Conservation (phyloP, 1,284 basidiomycete species). For the Apiotrichum montevideense region DNA sequence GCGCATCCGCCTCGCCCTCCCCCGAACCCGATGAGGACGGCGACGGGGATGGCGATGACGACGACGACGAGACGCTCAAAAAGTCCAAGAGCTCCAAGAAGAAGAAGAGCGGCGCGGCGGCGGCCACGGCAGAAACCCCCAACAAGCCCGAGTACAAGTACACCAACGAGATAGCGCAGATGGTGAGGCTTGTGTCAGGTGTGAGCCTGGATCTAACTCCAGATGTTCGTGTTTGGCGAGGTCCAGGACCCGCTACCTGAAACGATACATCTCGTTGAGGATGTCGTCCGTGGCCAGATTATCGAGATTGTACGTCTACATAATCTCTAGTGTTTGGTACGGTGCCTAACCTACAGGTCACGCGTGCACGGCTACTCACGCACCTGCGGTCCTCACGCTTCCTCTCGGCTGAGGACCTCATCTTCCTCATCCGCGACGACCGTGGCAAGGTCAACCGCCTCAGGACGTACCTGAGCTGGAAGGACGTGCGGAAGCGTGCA, state of each 20-base stretch:
- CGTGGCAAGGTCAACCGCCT: constrained; percentile 89
- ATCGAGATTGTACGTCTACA: constrained; percentile 72
- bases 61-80: constrained; percentile 4
- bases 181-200: constrained; percentile 50
- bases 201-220: neutral
- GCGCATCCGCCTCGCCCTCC: constrained; percentile 21
- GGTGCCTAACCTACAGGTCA: constrained; percentile 55
- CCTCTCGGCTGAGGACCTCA: constrained; percentile 86
- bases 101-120: constrained; percentile 14
- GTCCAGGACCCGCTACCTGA: constrained; percentile 82
- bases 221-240: constrained; percentile 98
- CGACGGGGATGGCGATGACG: neutral
- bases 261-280: constrained; percentile 86
- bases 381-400: constrained; percentile 75
- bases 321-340: no score
- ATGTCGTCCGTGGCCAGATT: constrained; percentile 88
- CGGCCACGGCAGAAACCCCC: constrained; percentile 1
- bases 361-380: constrained; percentile 80
- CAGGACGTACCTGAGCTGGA: constrained; percentile 94
- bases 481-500: constrained; percentile 91
- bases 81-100: constrained; percentile 22
- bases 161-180: constrained; percentile 73
- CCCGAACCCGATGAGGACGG: constrained; percentile 29
- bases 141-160: constrained; percentile 60
- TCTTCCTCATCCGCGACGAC: constrained; percentile 93